Percentiles rank a stretch among this genome's conserved stretches.
Evolutionary conservation across 345 rosid genomes (phyloP).

Genomic region (Populus ilicifolia): DNA sequence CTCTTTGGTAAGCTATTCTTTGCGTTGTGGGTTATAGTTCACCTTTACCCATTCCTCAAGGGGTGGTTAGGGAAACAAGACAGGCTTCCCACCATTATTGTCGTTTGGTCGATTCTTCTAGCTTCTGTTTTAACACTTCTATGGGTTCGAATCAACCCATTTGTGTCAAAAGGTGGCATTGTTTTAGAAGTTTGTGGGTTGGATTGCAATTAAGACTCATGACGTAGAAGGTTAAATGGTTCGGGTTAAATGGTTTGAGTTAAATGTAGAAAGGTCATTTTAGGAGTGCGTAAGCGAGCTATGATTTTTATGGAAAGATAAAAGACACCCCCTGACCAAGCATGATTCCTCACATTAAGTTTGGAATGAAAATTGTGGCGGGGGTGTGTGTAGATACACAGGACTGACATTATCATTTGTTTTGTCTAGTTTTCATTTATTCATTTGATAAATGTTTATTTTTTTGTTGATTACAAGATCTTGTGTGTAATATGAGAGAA

Average conservation of each 20-base stretch:
- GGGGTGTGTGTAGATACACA: constrained; percentile 2
- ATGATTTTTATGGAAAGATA: background rate
- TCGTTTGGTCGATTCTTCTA: constrained; percentile 67
- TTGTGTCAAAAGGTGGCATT: constrained; percentile 38
- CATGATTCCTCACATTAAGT: constrained; percentile 7
- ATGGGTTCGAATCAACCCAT: constrained; percentile 64
- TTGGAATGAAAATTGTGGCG: background rate
- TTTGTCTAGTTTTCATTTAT: constrained; percentile 1
- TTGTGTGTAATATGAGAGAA: constrained; percentile 1
- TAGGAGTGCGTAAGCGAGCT: background rate
- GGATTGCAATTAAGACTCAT: constrained; percentile 33
- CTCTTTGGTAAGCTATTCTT: constrained; percentile 57
- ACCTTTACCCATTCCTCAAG: constrained; percentile 65
- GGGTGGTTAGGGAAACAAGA: constrained; percentile 58
- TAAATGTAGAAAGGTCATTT: background rate
- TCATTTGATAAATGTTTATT: constrained; percentile 4
- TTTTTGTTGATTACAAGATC: background rate
- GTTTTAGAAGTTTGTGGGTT: constrained; percentile 53
- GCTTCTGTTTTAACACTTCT: constrained; percentile 55
- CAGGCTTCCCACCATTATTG: constrained; percentile 52
- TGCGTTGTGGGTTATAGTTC: constrained; percentile 60
- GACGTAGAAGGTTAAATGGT: background rate
- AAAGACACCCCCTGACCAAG: background rate
- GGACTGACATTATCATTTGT: background rate
- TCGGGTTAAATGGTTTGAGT: background rate